Evolutionary conservation across 1,284 basidiomycete species (phyloP).

Genomic region (Cryptococcus sp.): DNA sequence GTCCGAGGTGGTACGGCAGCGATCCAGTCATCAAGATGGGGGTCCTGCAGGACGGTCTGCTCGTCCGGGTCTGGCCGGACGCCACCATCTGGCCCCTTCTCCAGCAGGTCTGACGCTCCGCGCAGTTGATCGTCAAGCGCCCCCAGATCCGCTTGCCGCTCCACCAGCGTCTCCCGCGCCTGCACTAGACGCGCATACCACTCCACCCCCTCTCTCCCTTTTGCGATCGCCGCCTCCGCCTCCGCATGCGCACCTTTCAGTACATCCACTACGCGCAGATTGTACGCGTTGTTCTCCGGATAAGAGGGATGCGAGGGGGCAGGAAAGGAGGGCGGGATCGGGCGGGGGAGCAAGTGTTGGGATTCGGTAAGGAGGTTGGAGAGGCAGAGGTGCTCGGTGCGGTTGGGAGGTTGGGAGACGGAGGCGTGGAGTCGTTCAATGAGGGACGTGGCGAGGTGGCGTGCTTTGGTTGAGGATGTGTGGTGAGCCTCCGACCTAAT

Average conservation of each 20-base stretch:
- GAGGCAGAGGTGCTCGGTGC: conserved; percentile 19
- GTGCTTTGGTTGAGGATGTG: conserved; percentile 15
- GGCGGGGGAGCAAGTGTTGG: conserved; percentile 13
- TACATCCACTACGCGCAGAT: conserved; percentile 8
- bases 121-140: conserved; percentile 5
- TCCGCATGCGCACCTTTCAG: conserved; percentile 9
- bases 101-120: background rate
- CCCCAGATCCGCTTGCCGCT: conserved; percentile 9
- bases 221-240: conserved; percentile 13
- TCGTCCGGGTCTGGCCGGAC: conserved; percentile 14
- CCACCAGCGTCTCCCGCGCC: conserved; percentile 11
- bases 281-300: conserved; percentile 28
- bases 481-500: conserved; percentile 27
- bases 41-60: background rate
- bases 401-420: conserved; percentile 22
- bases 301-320: conserved; percentile 29
- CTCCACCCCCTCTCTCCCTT: conserved; percentile 16
- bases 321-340: conserved; percentile 23
- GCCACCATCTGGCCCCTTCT: background rate
- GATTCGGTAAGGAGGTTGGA: conserved; percentile 9
- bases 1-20: conserved; percentile 7
- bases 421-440: conserved; percentile 17
- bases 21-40: conserved; percentile 15
- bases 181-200: conserved; percentile 27
- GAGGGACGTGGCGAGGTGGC: conserved; percentile 11